Percentiles rank a stretch among this genome's conserved stretches.
Evolutionary conservation across 495 filamentous ascomycete species (phyloP).

Genomic region (Penicillium canescens): DNA sequence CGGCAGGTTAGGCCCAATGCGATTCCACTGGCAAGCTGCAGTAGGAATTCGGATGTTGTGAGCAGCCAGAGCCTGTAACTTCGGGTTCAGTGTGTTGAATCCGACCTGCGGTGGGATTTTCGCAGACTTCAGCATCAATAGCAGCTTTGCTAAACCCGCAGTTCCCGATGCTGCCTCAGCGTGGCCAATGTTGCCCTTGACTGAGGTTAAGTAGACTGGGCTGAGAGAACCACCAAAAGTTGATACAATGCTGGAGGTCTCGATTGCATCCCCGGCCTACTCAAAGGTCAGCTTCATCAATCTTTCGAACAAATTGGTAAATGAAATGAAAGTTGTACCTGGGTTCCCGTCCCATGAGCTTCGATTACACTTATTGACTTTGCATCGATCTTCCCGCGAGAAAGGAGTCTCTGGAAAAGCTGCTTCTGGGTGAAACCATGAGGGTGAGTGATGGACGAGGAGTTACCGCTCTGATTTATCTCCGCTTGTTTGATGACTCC

Average conservation of each 20-base stretch:
- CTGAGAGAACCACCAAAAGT: slow-evolving; percentile 26
- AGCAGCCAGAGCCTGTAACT: slow-evolving; percentile 22
- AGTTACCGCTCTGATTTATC: slow-evolving; percentile 61
- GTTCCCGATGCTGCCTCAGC: slow-evolving; percentile 44
- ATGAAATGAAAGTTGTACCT: slow-evolving; percentile 6
- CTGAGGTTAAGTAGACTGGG: slow-evolving; percentile 26
- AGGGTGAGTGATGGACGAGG: slow-evolving; percentile 61
- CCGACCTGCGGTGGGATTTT: slow-evolving; percentile 36
- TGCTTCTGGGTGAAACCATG: slow-evolving; percentile 25
- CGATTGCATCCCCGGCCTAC: slow-evolving; percentile 32
- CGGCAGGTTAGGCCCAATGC: slow-evolving; percentile 5
- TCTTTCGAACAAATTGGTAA: too few relatives aligned
- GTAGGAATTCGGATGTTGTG: slow-evolving; percentile 29
- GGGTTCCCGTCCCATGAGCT: slow-evolving; percentile 46
- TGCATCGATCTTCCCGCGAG: slow-evolving; percentile 7
- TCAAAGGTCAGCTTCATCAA: too few relatives aligned
- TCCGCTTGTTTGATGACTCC: slow-evolving; percentile 58
- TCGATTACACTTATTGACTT: slow-evolving; percentile 27
- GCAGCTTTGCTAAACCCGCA: slow-evolving; percentile 36
- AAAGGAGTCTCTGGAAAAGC: slow-evolving; percentile 19
- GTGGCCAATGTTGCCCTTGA: slow-evolving; percentile 49
- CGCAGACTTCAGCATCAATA: slow-evolving; percentile 43
- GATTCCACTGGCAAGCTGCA: slow-evolving; percentile 24
- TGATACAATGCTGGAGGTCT: slow-evolving; percentile 26
- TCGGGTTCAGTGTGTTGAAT: slow-evolving; percentile 34